phyloP scores from a whole-genome alignment of 1,284 basidiomycete genomes.

The Phylloboletellus chloephorus region DNA sequence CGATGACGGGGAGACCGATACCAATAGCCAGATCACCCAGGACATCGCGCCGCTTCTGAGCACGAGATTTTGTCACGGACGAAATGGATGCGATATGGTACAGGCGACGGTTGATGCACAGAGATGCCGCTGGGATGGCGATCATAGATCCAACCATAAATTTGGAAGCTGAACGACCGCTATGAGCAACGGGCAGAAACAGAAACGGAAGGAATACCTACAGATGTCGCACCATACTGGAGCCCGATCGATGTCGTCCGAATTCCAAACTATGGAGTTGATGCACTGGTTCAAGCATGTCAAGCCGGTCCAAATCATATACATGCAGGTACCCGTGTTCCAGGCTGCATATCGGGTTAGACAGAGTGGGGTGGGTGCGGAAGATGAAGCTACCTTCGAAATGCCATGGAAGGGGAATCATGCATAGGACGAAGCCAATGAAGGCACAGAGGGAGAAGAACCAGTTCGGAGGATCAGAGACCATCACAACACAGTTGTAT shows the following conservation, averaged over 20 bases:
- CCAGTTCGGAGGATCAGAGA: conserved; percentile 23
- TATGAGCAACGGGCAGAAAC: conserved; percentile 6
- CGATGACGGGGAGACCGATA: conserved; percentile 42
- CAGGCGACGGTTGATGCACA: conserved; percentile 45
- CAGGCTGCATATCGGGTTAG: conserved; percentile 33
- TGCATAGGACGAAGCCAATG: conserved; percentile 32
- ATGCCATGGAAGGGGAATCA: conserved; percentile 44
- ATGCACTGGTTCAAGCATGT: conserved; percentile 47
- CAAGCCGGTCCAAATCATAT: conserved; percentile 54
- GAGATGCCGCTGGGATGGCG: conserved; percentile 48
- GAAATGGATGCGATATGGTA: conserved; percentile 42
- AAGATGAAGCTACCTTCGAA: conserved; percentile 32
- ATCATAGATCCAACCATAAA: conserved; percentile 36
- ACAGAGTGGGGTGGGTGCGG: not conserved
- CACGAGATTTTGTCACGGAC: conserved; percentile 29
- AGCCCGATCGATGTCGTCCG: conserved; percentile 39
- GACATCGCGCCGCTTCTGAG: conserved; percentile 33
- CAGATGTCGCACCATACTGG: conserved; percentile 56
- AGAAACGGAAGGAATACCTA: not conserved
- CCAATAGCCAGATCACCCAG: conserved; percentile 45
- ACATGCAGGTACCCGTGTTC: conserved; percentile 53
- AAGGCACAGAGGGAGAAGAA: conserved; percentile 35
- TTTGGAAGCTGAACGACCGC: conserved; percentile 33
- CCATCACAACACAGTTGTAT: conserved; percentile 26
- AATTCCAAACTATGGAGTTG: conserved; percentile 55